Base-by-base conservation (phyloP, 768 basidiomycete genomes). In the Boletus insuetus region DNA sequence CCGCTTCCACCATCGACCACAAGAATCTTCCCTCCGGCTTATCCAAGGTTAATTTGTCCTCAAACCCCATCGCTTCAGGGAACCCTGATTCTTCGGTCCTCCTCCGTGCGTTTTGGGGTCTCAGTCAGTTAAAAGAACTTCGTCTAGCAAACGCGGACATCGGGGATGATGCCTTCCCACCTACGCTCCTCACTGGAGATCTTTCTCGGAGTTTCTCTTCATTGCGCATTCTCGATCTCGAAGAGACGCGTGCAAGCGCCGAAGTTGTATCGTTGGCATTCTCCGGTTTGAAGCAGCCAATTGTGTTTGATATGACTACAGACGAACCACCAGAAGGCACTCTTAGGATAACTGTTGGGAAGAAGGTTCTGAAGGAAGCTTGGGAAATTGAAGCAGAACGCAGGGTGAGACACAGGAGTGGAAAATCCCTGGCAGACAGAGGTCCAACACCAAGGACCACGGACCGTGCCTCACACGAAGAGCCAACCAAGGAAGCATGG, bases 341-440 rank as follows among this genome's bases (percentile, higher is more conserved):
- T 0, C 64, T 81, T 3, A 77, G 79, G 46, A 73, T 92, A 19
- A 73, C 84, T 17, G 76, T 90, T 3, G 91, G 90, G 16, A 90
- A 89, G 73, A 79, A 77, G 59, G 73, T 89, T 24, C 63, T 87
- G 53, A 84, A 83, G 64, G 91, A 93, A 69, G 69, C 80, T 32
- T 92, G 91, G 91, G 91, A 93, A 65, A 58, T 93, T 13, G 89
- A 89, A 65, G 74, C 83, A 17, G 90, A 93, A 63, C 73, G 76
- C 46, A 76, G 79, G 44, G 62, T 74, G 4, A 81, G 77, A 52
- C 68, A 67, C n/a, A 76, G 76, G 35, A 68, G 60, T 42, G 73
- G 68, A 29, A 74, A 70, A 46, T 69, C 73, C 49, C 51, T 59
- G 49, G 67, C 22, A 67, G 62, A 64, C 56, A 54, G 50, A 12